A percentile compares a stretch with the other conserved stretches of the same genome.
Conservation (phyloP, 257 asterid species). For the Nicotiana noctiflora region DNA sequence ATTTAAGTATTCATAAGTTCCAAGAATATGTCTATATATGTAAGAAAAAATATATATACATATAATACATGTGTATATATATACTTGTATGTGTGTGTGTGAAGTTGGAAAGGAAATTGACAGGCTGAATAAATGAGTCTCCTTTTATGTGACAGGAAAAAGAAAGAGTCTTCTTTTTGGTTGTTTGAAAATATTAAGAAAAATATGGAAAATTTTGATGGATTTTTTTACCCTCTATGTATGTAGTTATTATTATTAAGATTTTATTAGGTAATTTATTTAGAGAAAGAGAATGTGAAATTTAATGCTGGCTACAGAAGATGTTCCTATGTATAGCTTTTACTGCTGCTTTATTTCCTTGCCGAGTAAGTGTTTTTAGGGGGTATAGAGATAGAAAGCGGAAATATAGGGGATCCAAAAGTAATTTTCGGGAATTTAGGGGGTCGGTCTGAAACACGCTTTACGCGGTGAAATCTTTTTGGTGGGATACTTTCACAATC, state of each 20-base stretch:
- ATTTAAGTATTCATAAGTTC: neutral
- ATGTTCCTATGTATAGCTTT: neutral
- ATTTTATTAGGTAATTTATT: neutral
- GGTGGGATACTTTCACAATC: neutral
- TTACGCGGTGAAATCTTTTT: neutral
- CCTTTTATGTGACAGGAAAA: neutral
- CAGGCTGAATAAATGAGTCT: neutral
- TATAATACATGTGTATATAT: neutral
- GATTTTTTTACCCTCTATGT: neutral
- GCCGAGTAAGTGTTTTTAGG: neutral
- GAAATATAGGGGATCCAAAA: neutral
- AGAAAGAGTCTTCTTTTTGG: neutral
- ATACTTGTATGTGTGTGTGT: neutral
- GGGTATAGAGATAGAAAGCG: neutral
- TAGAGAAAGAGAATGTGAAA: neutral
- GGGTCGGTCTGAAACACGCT: neutral
- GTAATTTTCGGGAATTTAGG: neutral
- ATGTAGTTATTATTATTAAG: neutral
- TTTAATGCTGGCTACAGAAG: neutral
- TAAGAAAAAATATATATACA: too few relatives aligned
- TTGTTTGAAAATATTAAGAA: neutral
- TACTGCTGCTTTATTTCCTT: neutral
- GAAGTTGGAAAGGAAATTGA: neutral
- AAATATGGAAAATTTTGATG: neutral
- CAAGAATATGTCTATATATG: neutral